Percentiles rank a stretch among this genome's conserved stretches.
Conservation (phyloP, 2,329 filamentous ascomycete species). For the Periconia sp. region DNA sequence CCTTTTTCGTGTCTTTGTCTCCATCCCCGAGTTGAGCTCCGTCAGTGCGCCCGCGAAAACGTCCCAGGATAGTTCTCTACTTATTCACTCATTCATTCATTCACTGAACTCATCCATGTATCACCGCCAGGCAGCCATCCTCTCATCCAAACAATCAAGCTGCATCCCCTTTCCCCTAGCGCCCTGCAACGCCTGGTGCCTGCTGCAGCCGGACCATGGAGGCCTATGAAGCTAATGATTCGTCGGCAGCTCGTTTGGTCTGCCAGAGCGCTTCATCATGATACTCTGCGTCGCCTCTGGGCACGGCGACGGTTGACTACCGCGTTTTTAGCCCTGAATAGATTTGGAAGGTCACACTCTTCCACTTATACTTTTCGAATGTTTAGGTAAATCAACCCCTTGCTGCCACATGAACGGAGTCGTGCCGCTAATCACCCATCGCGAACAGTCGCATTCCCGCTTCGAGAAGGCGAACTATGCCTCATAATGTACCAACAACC, state of each 20-base stretch:
- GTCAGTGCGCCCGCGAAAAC: not conserved
- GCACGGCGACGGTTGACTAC: not conserved
- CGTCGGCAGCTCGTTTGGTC: slow-evolving; percentile 15
- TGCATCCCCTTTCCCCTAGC: slow-evolving; percentile 1
- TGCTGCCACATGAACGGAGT: not conserved
- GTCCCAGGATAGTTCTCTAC: no score
- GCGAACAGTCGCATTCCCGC: not conserved
- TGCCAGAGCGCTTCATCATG: not conserved
- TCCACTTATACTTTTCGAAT: not conserved
- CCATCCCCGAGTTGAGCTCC: not conserved
- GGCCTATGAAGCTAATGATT: slow-evolving; percentile 40
- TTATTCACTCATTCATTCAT: slow-evolving; percentile 1
- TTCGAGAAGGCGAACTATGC: not conserved
- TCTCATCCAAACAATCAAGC: slow-evolving; percentile 4
- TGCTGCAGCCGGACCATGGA: slow-evolving; percentile 39
- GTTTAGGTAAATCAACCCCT: not conserved
- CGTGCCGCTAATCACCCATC: not conserved
- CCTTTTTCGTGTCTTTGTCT: not conserved
- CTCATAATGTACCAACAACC: not conserved
- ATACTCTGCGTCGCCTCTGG: not conserved
- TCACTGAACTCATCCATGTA: not conserved
- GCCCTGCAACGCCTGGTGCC: slow-evolving; percentile 25
- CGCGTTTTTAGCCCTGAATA: not conserved
- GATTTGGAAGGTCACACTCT: no score
- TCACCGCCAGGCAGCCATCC: slow-evolving; percentile 23